Percentiles rank a stretch among this genome's conserved stretches.
These are phyloP conservation scores for Thozetella sp. DNA, from an alignment of 495 filamentous ascomycete species.

Conservation along the genomic window DNA sequence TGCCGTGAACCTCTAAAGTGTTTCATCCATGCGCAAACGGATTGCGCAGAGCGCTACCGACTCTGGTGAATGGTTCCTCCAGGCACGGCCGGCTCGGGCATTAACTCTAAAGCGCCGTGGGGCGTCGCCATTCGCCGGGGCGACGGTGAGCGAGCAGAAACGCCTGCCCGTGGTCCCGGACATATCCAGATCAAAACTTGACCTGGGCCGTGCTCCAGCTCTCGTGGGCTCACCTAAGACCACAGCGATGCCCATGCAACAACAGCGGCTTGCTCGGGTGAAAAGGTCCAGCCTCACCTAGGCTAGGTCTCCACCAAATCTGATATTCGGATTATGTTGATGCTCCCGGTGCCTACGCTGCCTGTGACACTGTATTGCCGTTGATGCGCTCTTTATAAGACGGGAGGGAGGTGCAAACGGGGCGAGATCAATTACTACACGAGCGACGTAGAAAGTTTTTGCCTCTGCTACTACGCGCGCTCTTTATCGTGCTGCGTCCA, in stretches of 20 bases:
- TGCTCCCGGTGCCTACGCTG: conserved; percentile 8
- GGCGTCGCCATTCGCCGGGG: neutral
- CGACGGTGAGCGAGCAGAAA: no score
- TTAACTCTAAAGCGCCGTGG: neutral
- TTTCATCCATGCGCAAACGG: conserved; percentile 1
- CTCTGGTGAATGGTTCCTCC: neutral
- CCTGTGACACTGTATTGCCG: neutral
- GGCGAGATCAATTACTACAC: conserved; percentile 12
- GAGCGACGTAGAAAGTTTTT: neutral
- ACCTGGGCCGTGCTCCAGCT: no score
- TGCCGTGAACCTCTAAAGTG: neutral
- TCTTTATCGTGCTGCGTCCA: neutral
- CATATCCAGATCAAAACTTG: no score
- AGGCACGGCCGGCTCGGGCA: neutral
- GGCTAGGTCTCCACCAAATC: neutral
- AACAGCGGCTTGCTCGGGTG: neutral
- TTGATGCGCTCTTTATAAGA: neutral
- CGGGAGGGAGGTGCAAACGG: conserved; percentile 17
- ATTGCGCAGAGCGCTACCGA: neutral
- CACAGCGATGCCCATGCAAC: neutral
- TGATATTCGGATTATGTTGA: conserved; percentile 7
- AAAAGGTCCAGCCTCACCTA: neutral
- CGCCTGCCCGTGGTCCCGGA: no score
- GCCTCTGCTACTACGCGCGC: neutral
- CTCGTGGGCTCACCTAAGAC: neutral